Percentiles rank a stretch among this genome's conserved stretches.
Evolutionary conservation across 208 protist genomes (phyloP).

Genomic region (Crithidia thermophila): DNA sequence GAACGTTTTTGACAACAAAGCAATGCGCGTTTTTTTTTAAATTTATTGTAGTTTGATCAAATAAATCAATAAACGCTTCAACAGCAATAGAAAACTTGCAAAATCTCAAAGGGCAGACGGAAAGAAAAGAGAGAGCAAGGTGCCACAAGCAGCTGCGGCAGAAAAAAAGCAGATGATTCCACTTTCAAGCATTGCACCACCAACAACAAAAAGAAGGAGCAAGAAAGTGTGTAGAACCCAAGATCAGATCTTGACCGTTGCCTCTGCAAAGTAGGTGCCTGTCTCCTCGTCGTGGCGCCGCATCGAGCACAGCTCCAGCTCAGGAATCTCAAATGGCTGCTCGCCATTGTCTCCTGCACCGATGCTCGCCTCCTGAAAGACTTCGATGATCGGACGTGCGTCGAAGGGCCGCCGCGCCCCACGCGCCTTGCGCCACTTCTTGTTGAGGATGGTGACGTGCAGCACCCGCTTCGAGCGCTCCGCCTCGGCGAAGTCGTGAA

Average conservation of each 20-base stretch:
- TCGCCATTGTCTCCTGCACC: conserved; percentile 24
- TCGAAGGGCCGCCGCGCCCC: conserved; percentile 37
- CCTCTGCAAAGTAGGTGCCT: conserved; percentile 36
- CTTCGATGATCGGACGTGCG: conserved; percentile 36
- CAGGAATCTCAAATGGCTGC: conserved; percentile 26
- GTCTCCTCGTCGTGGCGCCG: conserved; percentile 21
- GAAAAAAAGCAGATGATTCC: too few species aligned
- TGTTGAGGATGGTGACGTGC: conserved; percentile 86
- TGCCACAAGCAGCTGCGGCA: too few species aligned
- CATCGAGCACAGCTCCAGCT: conserved; percentile 44
- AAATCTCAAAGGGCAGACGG: too few species aligned
- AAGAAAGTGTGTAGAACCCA: neutral
- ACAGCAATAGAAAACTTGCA: too few species aligned
- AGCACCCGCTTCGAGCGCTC: conserved; percentile 38
- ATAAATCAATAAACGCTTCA: too few species aligned
- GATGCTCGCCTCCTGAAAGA: conserved; percentile 25
- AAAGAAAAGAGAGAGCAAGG: too few species aligned
- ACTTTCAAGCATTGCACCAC: too few species aligned
- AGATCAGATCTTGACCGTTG: conserved; percentile 26
- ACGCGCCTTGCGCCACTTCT: conserved; percentile 57
- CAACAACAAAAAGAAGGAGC: neutral
- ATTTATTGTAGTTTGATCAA: too few species aligned
- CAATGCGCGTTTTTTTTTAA: too few species aligned
- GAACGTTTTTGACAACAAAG: too few species aligned
- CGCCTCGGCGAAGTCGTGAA: conserved; percentile 39